Base-by-base conservation (phyloP, 192 early-diverging fungal genomes). In the Coemansia biformis region DNA sequence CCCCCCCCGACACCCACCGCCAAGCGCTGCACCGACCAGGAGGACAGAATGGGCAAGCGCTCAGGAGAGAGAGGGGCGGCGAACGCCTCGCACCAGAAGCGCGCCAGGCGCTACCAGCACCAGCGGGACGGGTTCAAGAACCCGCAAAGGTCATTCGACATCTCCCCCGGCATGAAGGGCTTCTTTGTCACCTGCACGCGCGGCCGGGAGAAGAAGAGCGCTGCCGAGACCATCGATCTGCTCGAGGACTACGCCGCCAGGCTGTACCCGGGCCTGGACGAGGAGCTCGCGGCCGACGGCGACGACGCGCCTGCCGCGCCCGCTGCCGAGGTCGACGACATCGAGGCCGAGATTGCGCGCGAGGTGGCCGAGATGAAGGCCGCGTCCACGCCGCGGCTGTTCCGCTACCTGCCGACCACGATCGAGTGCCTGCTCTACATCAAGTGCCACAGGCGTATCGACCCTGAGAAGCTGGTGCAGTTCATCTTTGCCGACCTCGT, bases 311-410 rank as follows among this genome's bases (percentile, higher is more conserved):
- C 29, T 7, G 44, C 42, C 2, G 35, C n/a, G n/a, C 31, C 44
- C 8, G 33, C 42, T 12, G 47, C 47, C 5, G 34, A 23, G 4
- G 28, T 32, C 29, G 55, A 48, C 38, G 62, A 57, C 35, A 75
- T 75, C 34, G 72, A 75, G 43, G 57, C 54, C 39, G 65, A 75
- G 35, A 75, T 75, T 38, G 72, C 72, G 12, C 72, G 66, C 9
- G 72, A 75, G 42, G 40, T 75, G 8, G 72, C 61, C 4, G 53
- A 46, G 21, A 68, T 75, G 46, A 68, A 69, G 40, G 63, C 72
- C 0, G 53, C 50, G 28, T 43, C 52, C 26, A 56, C 32, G 35
- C 56, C 51, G 19, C 60, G 45, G 35, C 51, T 60, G 13, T 75
- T 75, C 50, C 59, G 64, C 48, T 75, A 67, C 44, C 38, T 60